Base-by-base conservation (phyloP, 306 rosid species). In the Cotoneaster glaucophyllus region DNA sequence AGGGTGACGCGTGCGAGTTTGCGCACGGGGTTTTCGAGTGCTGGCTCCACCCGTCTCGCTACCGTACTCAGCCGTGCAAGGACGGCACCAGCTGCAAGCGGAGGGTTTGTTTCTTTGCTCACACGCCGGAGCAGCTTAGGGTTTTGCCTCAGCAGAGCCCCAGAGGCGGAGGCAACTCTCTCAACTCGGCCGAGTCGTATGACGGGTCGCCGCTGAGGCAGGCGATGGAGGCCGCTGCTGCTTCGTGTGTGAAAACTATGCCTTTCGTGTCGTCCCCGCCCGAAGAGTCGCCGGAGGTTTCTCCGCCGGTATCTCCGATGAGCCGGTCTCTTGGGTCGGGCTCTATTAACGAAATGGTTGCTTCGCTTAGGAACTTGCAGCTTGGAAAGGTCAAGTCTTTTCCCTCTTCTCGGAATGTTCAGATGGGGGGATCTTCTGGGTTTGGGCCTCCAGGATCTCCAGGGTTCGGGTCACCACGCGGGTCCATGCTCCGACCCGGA, bases 11-110 rank as follows among this genome's bases (percentile, higher is more conserved):
- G 4, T 96, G 99, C 63, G 99, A 96, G 83, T 89, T 80, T 67
- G 98, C 99, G 3, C 99, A 96, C 34, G 98, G 99, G 0, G 99
- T 96, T 0, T 96, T 96, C 19, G 98, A 96, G 96, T 92, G 99
- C 54, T 96, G 99, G 99, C 97, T 96, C 0, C 99, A 96, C 53
- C 98, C 99, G 0, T 89, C 98, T 5, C 90, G 99, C n/a, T 96
- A 96, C 75, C 82, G 99, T 25, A 96, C 98, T 3, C 98, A 92
- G 91, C 98, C 99, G 0, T 96, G 99, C 70, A 96, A 96, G 77
- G 99, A 92, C 13, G 99, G 97, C 0, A 93, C 91, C 0, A 88
- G 89, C 52, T 92, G 99, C 45, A 80, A 95, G 18, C 70, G 99
- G 1, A 76, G 97, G 18, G 98, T 96, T 4, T 96, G 98, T 68